Base-by-base conservation (phyloP, 495 filamentous ascomycete species). In the Alectoria sarmentosa region DNA sequence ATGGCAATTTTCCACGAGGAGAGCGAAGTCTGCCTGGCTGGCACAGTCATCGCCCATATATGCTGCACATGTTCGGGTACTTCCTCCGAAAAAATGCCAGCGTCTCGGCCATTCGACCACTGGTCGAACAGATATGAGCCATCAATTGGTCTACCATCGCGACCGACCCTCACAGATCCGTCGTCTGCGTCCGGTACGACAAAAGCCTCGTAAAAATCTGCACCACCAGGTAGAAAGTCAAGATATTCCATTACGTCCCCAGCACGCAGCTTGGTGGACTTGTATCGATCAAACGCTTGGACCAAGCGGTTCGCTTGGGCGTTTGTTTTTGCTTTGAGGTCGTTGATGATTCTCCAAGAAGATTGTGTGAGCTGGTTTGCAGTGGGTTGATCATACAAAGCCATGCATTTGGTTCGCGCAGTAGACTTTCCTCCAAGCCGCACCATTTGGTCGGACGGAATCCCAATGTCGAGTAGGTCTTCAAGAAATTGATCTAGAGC, bases 401-500 rank as follows among this genome's bases (percentile, higher is more conserved):
- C 72, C 2, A 91, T 74, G 0, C 70, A 68, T 26, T 73, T 63
- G 0, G 84, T 89, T 57, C 76, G 66, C 0, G 65, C 11, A 0
- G 81, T 86, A 19, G 78, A 85, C 69, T 89, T 90, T 0, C 79
- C 76, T 0, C 90, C 90, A 1, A 95, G 74, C 7, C 90, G 81
- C 0, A 93, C 81, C 58, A 93, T 88, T 1, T 66, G n/a, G 0
- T 69, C 38, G 0, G 32, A 1, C 0, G 77, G 71, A 15, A 94
- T 87, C 0, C 86, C 88, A 23, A 84, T 82, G 28, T 86, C 76
- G 4, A 87, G 65, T 1, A 92, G 71, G 63, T 91, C 86, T 66
- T 89, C 86, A 0, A 89, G 72, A 58, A 90, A 90, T 66, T 93
- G 88, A 67, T 92, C 86, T 0, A 91, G 73, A 0, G 90, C 89